Percentiles rank a stretch among this genome's conserved stretches.
These are phyloP conservation scores for Juncus effusus DNA, from an alignment of 176 grass and related monocot genomes.

Conservation along the genomic window DNA sequence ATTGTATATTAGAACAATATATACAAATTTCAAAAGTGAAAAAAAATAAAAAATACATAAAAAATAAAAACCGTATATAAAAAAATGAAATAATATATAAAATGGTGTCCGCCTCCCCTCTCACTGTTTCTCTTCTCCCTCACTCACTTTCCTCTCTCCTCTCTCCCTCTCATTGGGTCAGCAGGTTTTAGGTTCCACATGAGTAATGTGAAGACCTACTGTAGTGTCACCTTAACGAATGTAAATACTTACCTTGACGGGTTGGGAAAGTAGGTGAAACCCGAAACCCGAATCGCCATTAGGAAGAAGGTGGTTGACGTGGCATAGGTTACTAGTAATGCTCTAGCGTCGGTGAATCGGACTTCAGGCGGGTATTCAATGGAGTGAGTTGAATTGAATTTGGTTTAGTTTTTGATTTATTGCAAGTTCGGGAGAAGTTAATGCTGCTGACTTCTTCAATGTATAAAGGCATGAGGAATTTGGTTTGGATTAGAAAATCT, in stretches of 20 bases:
- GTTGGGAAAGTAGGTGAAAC: slow-evolving; percentile 47
- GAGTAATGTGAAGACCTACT: slow-evolving; percentile 89
- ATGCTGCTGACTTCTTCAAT: too few species aligned
- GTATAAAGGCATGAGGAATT: too few species aligned
- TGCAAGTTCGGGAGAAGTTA: too few species aligned
- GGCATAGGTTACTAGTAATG: slow-evolving; percentile 90
- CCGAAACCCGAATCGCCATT: slow-evolving; percentile 40
- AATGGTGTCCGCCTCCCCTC: too few species aligned
- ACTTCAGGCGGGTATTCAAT: slow-evolving; percentile 21
- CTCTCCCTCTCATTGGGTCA: slow-evolving; percentile 22
- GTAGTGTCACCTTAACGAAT: slow-evolving; percentile 90
- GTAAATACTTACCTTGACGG: slow-evolving; percentile 90
- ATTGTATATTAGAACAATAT: too few species aligned
- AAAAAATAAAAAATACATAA: too few species aligned
- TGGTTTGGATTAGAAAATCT: too few species aligned
- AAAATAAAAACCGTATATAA: too few species aligned
- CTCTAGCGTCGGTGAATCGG: slow-evolving; percentile 71
- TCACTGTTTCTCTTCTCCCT: too few species aligned
- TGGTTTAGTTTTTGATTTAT: not conserved
- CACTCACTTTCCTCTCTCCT: too few species aligned
- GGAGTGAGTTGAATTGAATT: not conserved
- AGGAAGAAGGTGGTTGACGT: slow-evolving; percentile 77
- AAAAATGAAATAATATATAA: too few species aligned
- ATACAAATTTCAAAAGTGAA: too few species aligned
- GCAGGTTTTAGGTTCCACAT: slow-evolving; percentile 67